These are phyloP conservation scores for Schoenoplectus triqueter DNA, from an alignment of 202 grass and related monocot genomes.

Conservation along the genomic window DNA sequence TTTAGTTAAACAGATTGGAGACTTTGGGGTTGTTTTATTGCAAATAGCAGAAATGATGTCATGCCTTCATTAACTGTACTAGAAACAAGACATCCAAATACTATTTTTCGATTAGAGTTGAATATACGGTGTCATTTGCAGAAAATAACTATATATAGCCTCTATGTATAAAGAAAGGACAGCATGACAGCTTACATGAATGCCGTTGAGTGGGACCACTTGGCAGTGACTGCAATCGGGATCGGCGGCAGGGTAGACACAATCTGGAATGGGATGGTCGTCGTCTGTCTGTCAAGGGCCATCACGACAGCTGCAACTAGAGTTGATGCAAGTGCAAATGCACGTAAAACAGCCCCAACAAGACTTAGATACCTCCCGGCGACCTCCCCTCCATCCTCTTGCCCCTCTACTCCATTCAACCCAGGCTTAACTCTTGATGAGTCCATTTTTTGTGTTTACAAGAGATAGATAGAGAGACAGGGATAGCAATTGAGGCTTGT, in stretches of 20 bases:
- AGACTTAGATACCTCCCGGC: not conserved
- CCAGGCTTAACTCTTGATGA: conserved; percentile 47
- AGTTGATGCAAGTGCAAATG: conserved; percentile 48
- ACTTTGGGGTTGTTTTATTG: not conserved
- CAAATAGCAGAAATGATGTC: not conserved
- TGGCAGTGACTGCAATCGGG: conserved; percentile 58
- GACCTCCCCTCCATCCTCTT: not conserved
- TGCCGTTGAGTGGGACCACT: conserved; percentile 61
- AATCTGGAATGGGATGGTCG: conserved; percentile 42
- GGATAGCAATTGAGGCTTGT: not conserved
- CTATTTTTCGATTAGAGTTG: not conserved
- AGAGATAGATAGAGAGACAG: not conserved
- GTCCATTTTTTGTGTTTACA: conserved; percentile 41
- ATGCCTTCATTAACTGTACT: not conserved
- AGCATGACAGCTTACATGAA: conserved; percentile 55
- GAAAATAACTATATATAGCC: not conserved
- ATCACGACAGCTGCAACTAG: conserved; percentile 70
- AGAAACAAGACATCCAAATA: not conserved
- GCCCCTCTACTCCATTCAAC: conserved; percentile 45
- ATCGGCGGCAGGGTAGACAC: conserved; percentile 52
- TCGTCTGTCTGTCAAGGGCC: conserved; percentile 57
- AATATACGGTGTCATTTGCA: not conserved
- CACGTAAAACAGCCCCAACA: conserved; percentile 46
- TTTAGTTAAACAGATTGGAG: no score
- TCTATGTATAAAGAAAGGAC: not conserved